These are phyloP conservation scores for Castanea crenata DNA, from an alignment of 306 rosid genomes.

Conservation along the genomic window DNA sequence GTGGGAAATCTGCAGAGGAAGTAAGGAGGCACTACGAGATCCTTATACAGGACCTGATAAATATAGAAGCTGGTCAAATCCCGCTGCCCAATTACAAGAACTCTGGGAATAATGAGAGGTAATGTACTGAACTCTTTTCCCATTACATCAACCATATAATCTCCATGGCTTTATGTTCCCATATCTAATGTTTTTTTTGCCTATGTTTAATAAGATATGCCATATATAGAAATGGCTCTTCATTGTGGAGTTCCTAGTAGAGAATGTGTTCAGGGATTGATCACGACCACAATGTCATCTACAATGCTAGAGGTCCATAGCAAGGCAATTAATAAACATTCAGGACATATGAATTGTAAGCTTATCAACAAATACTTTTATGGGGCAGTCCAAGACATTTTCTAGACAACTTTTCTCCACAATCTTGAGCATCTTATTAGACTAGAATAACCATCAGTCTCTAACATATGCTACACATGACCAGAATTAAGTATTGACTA, in stretches of 20 bases:
- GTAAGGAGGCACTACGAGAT: conserved; percentile 75
- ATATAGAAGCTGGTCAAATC: conserved; percentile 70
- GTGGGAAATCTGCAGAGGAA: conserved; percentile 71
- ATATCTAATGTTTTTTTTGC: not conserved
- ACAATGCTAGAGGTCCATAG: not conserved
- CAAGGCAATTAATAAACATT: not conserved
- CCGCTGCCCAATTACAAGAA: conserved; percentile 66
- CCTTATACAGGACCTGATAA: conserved; percentile 68
- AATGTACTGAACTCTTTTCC: not conserved
- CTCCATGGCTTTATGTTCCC: not conserved
- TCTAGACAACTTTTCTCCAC: not conserved
- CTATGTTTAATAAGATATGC: too few relatives aligned
- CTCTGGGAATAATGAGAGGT: conserved; percentile 52
- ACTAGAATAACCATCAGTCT: not conserved
- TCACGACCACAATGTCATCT: not conserved
- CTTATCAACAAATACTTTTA: not conserved
- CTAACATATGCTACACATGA: not conserved
- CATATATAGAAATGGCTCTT: not conserved
- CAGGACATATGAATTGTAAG: not conserved
- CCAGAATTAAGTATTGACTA: not conserved
- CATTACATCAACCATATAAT: not conserved
- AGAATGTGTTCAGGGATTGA: not conserved
- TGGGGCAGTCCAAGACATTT: not conserved
- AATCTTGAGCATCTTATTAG: not conserved
- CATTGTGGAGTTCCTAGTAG: not conserved